Percentiles rank a stretch among this genome's conserved stretches.
phyloP scores from a whole-genome alignment of 2,329 filamentous ascomycete genomes.

The Fusarium humuli region DNA sequence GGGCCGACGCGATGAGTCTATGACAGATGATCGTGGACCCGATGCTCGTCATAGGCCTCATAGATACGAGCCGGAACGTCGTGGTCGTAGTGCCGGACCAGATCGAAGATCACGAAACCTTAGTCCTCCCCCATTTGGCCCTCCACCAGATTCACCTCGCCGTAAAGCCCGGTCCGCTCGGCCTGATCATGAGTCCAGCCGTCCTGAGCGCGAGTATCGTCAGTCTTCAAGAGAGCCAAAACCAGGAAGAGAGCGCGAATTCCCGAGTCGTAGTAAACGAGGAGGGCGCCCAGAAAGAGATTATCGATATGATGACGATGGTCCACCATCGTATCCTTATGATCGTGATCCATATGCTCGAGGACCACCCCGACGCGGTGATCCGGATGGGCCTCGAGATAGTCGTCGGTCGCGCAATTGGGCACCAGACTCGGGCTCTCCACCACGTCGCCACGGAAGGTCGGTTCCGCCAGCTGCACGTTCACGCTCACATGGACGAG shows the following conservation, averaged over 20 bases:
- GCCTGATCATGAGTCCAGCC: constrained; percentile 21
- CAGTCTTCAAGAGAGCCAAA: constrained; percentile 21
- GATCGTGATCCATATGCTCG: constrained; percentile 19
- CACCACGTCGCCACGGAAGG: constrained; percentile 33
- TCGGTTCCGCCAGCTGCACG: constrained; percentile 27
- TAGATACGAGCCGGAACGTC: constrained; percentile 34
- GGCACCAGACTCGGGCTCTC: constrained; percentile 17
- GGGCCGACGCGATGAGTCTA: constrained; percentile 33
- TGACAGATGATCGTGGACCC: constrained; percentile 13
- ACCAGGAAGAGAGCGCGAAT: constrained; percentile 22
- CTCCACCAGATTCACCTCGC: constrained; percentile 36
- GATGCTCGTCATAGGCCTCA: constrained; percentile 16
- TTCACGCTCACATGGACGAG: constrained; percentile 30
- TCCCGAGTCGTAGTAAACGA: constrained; percentile 22
- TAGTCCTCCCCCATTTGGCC: constrained; percentile 33
- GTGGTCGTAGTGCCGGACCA: constrained; percentile 41
- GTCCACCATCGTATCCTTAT: constrained; percentile 17
- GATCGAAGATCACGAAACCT: constrained; percentile 26
- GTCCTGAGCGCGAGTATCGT: constrained; percentile 17
- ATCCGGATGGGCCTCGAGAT: constrained; percentile 18
- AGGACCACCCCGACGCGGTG: constrained; percentile 1
- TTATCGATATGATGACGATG: constrained; percentile 15
- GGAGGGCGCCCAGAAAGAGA: constrained; percentile 23
- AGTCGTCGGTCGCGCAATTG: constrained; percentile 5
- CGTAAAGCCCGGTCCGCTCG: constrained; percentile 35